A percentile compares a stretch with the other conserved stretches of the same genome.
Conservation (phyloP, 345 rosid genomes). For the Lepidium africanum region DNA sequence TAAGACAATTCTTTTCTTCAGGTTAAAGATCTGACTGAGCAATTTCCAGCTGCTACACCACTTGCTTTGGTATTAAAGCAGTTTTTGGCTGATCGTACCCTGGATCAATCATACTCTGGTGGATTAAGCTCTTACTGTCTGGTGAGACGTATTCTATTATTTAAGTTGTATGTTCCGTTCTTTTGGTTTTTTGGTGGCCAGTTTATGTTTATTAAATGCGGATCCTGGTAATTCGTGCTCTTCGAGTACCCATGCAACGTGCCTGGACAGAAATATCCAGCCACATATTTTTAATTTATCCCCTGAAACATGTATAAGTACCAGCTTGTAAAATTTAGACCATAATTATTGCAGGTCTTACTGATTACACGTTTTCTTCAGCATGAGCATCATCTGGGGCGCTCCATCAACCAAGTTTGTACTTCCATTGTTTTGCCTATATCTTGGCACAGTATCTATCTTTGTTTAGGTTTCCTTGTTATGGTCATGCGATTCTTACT, state of each 20-base stretch:
- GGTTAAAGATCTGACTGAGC: conserved; percentile 87
- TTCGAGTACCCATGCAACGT: background rate
- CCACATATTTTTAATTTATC: background rate
- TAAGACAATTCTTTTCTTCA: conserved; percentile 25
- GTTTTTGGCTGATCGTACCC: conserved; percentile 96
- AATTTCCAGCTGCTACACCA: conserved; percentile 88
- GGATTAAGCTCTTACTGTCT: conserved; percentile 98
- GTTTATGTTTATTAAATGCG: conserved; percentile 2
- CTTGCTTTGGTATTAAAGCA: conserved; percentile 96
- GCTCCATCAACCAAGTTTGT: conserved; percentile 72
- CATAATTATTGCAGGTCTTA: conserved; percentile 48
- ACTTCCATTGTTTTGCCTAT: conserved; percentile 7
- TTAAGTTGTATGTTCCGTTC: background rate
- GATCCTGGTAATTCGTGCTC: conserved; percentile 8
- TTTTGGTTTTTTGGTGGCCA: conserved; percentile 5
- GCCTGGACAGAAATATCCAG: background rate
- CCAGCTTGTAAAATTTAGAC: conserved; percentile 6
- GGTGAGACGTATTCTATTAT: conserved; percentile 37
- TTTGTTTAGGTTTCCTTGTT: conserved; percentile 2
- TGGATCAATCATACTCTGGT: conserved; percentile 96
- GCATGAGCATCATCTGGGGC: conserved; percentile 91
- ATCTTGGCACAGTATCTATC: background rate
- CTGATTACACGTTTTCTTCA: conserved; percentile 87
- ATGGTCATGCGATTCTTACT: conserved; percentile 1
- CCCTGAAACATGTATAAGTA: background rate